A percentile compares a stretch with the other conserved stretches of the same genome.
These are phyloP conservation scores for Lactifluus pinguis DNA, from an alignment of 768 basidiomycete genomes.

Conservation along the genomic window DNA sequence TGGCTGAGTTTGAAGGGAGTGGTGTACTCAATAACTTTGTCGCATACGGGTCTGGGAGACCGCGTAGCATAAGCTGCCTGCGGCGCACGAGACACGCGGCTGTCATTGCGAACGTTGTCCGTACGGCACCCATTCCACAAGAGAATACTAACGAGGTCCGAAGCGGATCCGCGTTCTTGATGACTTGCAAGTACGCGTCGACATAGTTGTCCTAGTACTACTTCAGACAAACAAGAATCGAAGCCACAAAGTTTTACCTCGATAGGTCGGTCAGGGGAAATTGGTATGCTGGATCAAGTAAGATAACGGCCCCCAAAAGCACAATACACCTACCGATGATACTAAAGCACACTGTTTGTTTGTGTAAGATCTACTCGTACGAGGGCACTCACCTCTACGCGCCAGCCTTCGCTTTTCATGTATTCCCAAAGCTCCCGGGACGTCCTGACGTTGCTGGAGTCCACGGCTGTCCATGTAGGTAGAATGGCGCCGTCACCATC, in stretches of 20 bases:
- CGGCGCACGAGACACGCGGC: constrained; percentile 81
- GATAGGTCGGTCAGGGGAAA: constrained; percentile 84
- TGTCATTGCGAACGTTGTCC: constrained; percentile 97
- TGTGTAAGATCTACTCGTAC: not conserved
- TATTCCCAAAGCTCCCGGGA: constrained; percentile 77
- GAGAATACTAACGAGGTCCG: constrained; percentile 84
- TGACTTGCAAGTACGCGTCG: constrained; percentile 82
- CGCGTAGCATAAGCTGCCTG: constrained; percentile 50
- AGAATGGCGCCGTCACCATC: constrained; percentile 73
- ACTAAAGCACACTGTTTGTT: constrained; percentile 32
- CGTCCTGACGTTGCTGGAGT: constrained; percentile 74
- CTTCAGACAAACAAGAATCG: not conserved
- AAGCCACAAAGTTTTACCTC: constrained; percentile 42
- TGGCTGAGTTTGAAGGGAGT: constrained; percentile 22
- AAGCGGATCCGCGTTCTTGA: constrained; percentile 70
- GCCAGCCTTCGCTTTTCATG: constrained; percentile 79
- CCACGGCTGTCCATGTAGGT: constrained; percentile 91
- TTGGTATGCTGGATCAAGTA: constrained; percentile 62
- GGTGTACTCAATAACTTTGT: constrained; percentile 25
- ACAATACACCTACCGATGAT: constrained; percentile 51
- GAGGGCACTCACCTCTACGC: constrained; percentile 59
- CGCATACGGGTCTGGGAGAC: constrained; percentile 73
- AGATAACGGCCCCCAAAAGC: not conserved
- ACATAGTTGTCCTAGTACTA: constrained; percentile 79
- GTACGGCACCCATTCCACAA: constrained; percentile 94